phyloP scores from a whole-genome alignment of 2,329 filamentous ascomycete genomes.

The Ophiostoma sp. region DNA sequence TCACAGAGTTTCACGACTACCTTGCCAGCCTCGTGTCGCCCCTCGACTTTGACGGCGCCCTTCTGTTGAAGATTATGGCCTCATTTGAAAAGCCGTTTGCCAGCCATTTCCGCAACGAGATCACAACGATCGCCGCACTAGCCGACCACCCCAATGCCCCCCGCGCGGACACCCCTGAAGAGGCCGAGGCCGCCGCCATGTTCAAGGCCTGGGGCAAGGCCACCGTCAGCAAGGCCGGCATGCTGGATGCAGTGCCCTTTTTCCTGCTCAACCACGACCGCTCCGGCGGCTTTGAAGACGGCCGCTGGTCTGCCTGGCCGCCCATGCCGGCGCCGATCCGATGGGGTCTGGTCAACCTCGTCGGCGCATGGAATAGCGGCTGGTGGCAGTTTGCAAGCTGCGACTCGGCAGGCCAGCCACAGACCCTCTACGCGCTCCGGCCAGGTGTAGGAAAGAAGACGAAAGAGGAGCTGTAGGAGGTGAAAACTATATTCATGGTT shows the following conservation, averaged over 20 bases:
- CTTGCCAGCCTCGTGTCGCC: constrained; percentile 36
- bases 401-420: constrained; percentile 47
- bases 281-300: constrained; percentile 48
- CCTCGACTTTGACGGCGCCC: constrained; percentile 40
- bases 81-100: constrained; percentile 48
- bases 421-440: constrained; percentile 48
- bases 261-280: constrained; percentile 59
- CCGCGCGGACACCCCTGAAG: constrained; percentile 40
- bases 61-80: constrained; percentile 46
- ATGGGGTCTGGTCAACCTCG: constrained; percentile 56
- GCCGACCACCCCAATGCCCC: constrained; percentile 48
- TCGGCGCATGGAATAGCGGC: constrained; percentile 49
- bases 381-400: constrained; percentile 64
- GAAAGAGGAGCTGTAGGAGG: constrained; percentile 20
- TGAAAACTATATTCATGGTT: too few species aligned
- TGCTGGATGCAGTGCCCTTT: constrained; percentile 57
- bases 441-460: background rate
- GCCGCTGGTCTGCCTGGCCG: constrained; percentile 57
- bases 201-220: constrained; percentile 60
- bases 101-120: constrained; percentile 52
- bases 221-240: constrained; percentile 56
- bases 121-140: constrained; percentile 46
- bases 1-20: constrained; percentile 49
- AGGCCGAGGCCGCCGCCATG: constrained; percentile 41
- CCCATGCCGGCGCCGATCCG: constrained; percentile 56